Conservation (phyloP, 306 rosid species). For the Aeschynomene evenia region DNA sequence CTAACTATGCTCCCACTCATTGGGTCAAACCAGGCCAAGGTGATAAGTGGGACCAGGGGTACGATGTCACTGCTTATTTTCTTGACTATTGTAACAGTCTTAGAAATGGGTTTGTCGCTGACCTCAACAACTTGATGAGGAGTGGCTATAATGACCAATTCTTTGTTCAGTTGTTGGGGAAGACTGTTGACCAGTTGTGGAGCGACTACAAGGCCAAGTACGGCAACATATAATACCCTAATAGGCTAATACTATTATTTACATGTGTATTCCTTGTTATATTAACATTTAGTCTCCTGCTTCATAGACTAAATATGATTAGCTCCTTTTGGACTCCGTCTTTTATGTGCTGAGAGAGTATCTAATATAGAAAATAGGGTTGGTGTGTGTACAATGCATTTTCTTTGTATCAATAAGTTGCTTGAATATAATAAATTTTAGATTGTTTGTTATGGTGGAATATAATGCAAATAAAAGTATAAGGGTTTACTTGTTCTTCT, state of each 20-base stretch:
- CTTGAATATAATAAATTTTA: background rate
- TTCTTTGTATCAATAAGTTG: background rate
- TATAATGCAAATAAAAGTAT: background rate
- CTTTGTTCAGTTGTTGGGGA: conserved; percentile 43
- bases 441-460: background rate
- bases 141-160: conserved; percentile 37
- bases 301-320: too few relatives aligned
- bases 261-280: too few relatives aligned
- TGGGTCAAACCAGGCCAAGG: conserved; percentile 46
- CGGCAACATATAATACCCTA: conserved; percentile 34
- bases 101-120: conserved; percentile 46
- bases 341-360: too few relatives aligned
- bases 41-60: conserved; percentile 49
- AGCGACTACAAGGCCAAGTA: conserved; percentile 52
- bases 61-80: conserved; percentile 47
- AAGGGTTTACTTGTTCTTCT: background rate
- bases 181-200: conserved; percentile 52
- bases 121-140: conserved; percentile 41
- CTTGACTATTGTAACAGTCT: conserved; percentile 51
- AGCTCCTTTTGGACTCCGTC: too few relatives aligned
- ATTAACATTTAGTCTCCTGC: too few relatives aligned
- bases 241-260: too few relatives aligned
- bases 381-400: background rate
- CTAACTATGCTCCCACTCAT: conserved; percentile 36
- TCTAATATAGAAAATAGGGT: background rate